Conservation (phyloP, 2,329 filamentous ascomycete species). For the Colletotrichum sp. region DNA sequence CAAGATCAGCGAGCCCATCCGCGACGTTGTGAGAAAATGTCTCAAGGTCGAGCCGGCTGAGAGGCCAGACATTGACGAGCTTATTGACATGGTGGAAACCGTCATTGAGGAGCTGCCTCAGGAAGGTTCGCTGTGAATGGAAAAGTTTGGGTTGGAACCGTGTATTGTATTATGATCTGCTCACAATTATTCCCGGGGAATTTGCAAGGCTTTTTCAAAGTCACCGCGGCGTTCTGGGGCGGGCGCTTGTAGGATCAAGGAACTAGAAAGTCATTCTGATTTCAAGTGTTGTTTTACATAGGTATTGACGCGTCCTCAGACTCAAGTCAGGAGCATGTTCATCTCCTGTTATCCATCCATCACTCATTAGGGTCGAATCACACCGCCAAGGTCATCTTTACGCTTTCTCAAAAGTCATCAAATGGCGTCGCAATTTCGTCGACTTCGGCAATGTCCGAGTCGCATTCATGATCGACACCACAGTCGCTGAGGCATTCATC, state of each 20-base stretch:
- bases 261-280: slow-evolving; percentile 10
- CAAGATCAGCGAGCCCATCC: slow-evolving; percentile 79
- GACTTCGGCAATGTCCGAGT: neutral
- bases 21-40: slow-evolving; percentile 87
- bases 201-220: neutral
- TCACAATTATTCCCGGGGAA: slow-evolving; percentile 8
- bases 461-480: neutral
- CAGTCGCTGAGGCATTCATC: slow-evolving; percentile 21
- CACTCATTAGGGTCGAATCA: neutral
- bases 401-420: neutral
- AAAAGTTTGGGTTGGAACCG: neutral
- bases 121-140: slow-evolving; percentile 40
- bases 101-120: slow-evolving; percentile 73
- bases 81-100: slow-evolving; percentile 79
- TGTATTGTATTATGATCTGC: slow-evolving; percentile 11
- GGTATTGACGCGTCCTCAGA: neutral
- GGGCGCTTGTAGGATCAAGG: slow-evolving; percentile 7
- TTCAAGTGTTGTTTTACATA: neutral
- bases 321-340: neutral
- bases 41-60: slow-evolving; percentile 86
- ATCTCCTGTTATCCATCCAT: neutral
- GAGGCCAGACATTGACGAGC: slow-evolving; percentile 83
- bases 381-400: neutral
- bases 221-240: slow-evolving; percentile 10
- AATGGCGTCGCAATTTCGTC: neutral